Percentiles rank a stretch among this genome's conserved stretches.
These are phyloP conservation scores for Neurospora sp. DNA, from an alignment of 495 filamentous ascomycete genomes.

Conservation along the genomic window DNA sequence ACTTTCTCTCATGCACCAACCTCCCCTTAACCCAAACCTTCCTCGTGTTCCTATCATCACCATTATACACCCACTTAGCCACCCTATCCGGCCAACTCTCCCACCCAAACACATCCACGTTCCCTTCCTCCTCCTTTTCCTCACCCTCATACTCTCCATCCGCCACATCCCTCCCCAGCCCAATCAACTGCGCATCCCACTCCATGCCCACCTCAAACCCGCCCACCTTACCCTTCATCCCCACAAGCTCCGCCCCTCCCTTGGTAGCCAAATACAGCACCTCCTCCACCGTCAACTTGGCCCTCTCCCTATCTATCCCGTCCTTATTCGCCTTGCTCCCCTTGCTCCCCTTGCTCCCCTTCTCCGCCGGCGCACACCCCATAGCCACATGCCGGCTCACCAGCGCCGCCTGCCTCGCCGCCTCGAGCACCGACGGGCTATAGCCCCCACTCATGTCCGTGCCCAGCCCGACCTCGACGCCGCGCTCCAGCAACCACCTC, in stretches of 20 bases:
- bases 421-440: conserved; percentile 64
- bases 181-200: conserved; percentile 78
- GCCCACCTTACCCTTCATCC: conserved; percentile 57
- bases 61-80: conserved; percentile 83
- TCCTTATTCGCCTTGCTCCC: not conserved
- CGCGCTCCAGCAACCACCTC: conserved; percentile 58
- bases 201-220: conserved; percentile 77
- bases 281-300: conserved; percentile 71
- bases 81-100: conserved; percentile 68
- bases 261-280: conserved; percentile 75
- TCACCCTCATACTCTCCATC: conserved; percentile 21
- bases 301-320: conserved; percentile 23
- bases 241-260: conserved; percentile 71
- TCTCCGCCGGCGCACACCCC: conserved; percentile 10
- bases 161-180: conserved; percentile 37
- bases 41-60: conserved; percentile 73
- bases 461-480: conserved; percentile 71
- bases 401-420: conserved; percentile 65
- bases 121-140: conserved; percentile 25
- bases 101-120: conserved; percentile 80
- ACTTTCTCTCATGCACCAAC: conserved; percentile 54
- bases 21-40: conserved; percentile 73
- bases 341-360: not conserved
- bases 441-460: conserved; percentile 89
- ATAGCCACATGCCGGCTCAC: conserved; percentile 60